phyloP scores from a whole-genome alignment of 2,329 filamentous ascomycete species.

The Helminthosporium solani region DNA sequence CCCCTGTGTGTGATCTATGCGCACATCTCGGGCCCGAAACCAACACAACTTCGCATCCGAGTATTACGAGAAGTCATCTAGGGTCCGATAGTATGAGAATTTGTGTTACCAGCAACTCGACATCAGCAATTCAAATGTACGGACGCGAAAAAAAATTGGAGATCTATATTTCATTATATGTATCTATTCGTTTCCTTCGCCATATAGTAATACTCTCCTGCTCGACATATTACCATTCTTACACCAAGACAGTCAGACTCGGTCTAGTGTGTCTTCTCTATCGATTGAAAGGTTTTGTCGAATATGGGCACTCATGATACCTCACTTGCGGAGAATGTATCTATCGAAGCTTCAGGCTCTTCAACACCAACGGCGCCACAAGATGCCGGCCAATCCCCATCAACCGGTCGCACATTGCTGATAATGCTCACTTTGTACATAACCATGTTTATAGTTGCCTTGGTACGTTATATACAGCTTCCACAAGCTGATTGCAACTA shows the following conservation, averaged over 20 bases:
- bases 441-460: constrained; percentile 6
- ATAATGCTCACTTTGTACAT: constrained; percentile 7
- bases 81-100: not conserved
- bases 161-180: too few relatives aligned
- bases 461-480: not conserved
- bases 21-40: constrained; percentile 6
- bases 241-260: not conserved
- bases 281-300: not conserved
- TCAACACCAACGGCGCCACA: not conserved
- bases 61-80: not conserved
- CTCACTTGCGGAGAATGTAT: not conserved
- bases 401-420: constrained; percentile 2
- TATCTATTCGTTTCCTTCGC: too few relatives aligned
- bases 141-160: too few relatives aligned
- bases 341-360: not conserved
- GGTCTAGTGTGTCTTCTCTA: not conserved
- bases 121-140: too few relatives aligned
- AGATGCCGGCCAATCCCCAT: constrained; percentile 1
- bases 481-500: not conserved
- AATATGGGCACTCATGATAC: not conserved
- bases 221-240: not conserved
- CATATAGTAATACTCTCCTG: too few relatives aligned
- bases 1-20: not conserved
- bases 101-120: too few relatives aligned
- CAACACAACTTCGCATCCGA: constrained; percentile 4